These are phyloP conservation scores for Avena atlantica DNA, from an alignment of 176 grass and related monocot species.

Conservation along the genomic window DNA sequence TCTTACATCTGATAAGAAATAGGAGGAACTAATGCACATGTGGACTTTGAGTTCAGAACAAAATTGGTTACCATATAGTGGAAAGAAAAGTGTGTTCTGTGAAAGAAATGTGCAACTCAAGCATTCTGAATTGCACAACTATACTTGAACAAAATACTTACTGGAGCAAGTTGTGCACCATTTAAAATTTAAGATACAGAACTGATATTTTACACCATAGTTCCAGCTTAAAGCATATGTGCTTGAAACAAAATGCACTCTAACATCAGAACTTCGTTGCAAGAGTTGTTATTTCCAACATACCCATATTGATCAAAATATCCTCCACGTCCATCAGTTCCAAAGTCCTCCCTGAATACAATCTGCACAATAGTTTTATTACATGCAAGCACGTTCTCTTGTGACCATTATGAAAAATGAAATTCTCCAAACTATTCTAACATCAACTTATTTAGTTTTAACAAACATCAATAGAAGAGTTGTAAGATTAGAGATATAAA, in stretches of 20 bases:
- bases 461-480: neutral
- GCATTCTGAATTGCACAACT: neutral
- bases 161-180: neutral
- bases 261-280: neutral
- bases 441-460: constrained; percentile 5
- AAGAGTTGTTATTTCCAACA: constrained; percentile 37
- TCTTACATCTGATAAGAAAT: neutral
- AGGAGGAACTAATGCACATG: neutral
- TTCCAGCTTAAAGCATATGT: constrained; percentile 22
- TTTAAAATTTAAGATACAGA: constrained; percentile 15
- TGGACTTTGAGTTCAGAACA: constrained; percentile 16
- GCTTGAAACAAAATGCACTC: neutral
- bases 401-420: neutral
- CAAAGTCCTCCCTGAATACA: constrained; percentile 92
- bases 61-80: neutral
- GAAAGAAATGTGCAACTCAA: neutral
- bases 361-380: constrained; percentile 61
- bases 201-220: neutral
- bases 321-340: constrained; percentile 91
- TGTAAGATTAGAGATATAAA: neutral
- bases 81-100: neutral
- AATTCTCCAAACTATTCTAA: constrained; percentile 11
- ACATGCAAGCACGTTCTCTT: constrained; percentile 17
- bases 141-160: neutral
- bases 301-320: constrained; percentile 99